Evolutionary conservation across 768 basidiomycete species (phyloP).

Genomic region (Rhodotorula paludigena): DNA sequence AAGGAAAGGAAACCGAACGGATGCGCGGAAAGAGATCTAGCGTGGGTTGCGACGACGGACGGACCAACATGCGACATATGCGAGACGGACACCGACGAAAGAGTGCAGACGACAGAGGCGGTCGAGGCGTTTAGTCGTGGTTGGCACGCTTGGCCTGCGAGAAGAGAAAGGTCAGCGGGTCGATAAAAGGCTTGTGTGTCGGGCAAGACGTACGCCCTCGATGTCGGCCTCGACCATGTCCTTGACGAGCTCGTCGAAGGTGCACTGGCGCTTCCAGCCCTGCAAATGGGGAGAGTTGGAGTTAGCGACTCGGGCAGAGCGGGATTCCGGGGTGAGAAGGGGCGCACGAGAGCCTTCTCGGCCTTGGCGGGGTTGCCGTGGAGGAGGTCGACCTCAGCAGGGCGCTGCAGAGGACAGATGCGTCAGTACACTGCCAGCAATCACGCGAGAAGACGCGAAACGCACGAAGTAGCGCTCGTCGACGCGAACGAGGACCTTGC

Average conservation of each 20-base stretch:
- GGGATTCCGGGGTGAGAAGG: too few relatives aligned
- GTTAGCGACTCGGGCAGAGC: too few relatives aligned
- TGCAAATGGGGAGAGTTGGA: not conserved
- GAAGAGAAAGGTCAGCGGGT: not conserved
- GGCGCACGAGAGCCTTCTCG: conserved; percentile 59
- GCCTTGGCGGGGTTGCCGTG: conserved; percentile 87
- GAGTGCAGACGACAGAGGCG: not conserved
- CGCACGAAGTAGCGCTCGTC: conserved; percentile 85
- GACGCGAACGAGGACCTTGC: conserved; percentile 70
- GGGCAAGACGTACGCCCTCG: conserved; percentile 48
- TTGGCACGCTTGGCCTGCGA: conserved; percentile 32
- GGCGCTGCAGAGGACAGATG: not conserved
- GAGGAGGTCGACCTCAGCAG: conserved; percentile 58
- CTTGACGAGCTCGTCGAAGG: conserved; percentile 75
- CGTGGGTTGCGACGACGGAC: not conserved
- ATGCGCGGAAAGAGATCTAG: too few relatives aligned
- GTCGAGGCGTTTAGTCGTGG: conserved; percentile 22
- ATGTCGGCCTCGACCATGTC: conserved; percentile 89
- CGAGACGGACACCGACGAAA: not conserved
- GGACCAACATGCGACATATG: not conserved
- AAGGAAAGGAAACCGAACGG: not conserved
- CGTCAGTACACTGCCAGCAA: not conserved
- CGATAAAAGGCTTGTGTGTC: too few relatives aligned
- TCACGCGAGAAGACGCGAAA: conserved; percentile 53
- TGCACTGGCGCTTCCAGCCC: conserved; percentile 82